These are phyloP conservation scores for Aspergillus ochraceoroseus DNA, from an alignment of 2,329 filamentous ascomycete genomes.

Conservation along the genomic window DNA sequence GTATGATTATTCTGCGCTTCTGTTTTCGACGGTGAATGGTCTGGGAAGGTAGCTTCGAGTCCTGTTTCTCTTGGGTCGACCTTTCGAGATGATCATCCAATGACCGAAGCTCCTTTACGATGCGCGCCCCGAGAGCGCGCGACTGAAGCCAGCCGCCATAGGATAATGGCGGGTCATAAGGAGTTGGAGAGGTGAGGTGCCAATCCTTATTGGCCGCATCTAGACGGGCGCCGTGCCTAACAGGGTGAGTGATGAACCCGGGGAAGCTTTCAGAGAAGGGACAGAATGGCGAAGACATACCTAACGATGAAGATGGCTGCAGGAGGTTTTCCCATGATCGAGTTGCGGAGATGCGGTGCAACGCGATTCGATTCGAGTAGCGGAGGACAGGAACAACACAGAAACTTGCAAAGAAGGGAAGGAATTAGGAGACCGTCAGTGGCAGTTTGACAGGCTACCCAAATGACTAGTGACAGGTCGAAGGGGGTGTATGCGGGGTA, in stretches of 20 bases:
- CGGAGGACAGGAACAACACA: background rate
- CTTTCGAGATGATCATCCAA: conserved; percentile 34
- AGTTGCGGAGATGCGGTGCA: background rate
- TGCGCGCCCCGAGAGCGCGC: conserved; percentile 72
- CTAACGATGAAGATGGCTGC: conserved; percentile 43
- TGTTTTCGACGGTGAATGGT: conserved; percentile 35
- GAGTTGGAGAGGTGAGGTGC: conserved; percentile 87
- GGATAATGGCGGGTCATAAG: conserved; percentile 91
- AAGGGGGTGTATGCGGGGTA: conserved; percentile 11
- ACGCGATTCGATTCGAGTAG: background rate
- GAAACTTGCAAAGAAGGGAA: background rate
- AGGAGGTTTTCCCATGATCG: conserved; percentile 37
- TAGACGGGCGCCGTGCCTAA: conserved; percentile 82
- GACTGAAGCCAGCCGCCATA: conserved; percentile 92
- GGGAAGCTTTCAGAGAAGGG: background rate
- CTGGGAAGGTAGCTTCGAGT: conserved; percentile 5
- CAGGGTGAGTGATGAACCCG: conserved; percentile 38
- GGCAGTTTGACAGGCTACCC: conserved; percentile 1
- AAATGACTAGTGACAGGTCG: conserved; percentile 8
- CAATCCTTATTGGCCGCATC: conserved; percentile 93
- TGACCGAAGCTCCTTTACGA: conserved; percentile 63
- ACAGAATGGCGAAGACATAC: conserved; percentile 24
- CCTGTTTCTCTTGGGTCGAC: conserved; percentile 12
- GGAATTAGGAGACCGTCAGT: background rate
- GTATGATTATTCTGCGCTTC: conserved; percentile 74